Evolutionary conservation across 148 eudicot species (phyloP).

Genomic region (Cornus kousa): DNA sequence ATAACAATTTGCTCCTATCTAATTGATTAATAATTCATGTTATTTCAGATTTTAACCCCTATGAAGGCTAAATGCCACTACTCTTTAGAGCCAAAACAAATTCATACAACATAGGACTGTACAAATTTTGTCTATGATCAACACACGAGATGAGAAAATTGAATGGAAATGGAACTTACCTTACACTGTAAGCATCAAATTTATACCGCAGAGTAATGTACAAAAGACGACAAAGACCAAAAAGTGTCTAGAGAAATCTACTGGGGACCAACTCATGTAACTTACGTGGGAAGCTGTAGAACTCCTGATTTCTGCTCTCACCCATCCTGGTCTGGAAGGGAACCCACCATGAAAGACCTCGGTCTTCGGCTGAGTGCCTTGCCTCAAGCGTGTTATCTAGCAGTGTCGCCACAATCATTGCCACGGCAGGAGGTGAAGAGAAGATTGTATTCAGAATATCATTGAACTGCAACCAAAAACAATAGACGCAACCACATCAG

Average conservation of each 20-base stretch:
- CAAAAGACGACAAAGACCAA: slow-evolving; percentile 1
- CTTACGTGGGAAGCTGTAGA: slow-evolving; percentile 76
- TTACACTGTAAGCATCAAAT: not conserved
- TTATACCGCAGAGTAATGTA: slow-evolving; percentile 19
- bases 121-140: not conserved
- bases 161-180: not conserved
- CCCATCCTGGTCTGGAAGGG: slow-evolving; percentile 78
- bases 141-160: not conserved
- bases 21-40: no score
- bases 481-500: not conserved
- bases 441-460: slow-evolving; percentile 81
- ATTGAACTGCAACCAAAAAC: slow-evolving; percentile 62
- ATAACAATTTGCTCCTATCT: no score
- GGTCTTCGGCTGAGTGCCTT: slow-evolving; percentile 33
- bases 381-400: slow-evolving; percentile 78
- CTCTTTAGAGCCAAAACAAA: no score
- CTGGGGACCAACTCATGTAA: slow-evolving; percentile 66
- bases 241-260: slow-evolving; percentile 42
- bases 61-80: no score
- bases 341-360: slow-evolving; percentile 88
- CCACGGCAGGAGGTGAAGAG: slow-evolving; percentile 82
- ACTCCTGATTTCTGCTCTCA: slow-evolving; percentile 84
- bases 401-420: slow-evolving; percentile 61
- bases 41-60: no score
- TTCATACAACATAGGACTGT: not conserved